These are phyloP conservation scores for Neurospora sublineolata DNA, from an alignment of 495 filamentous ascomycete genomes.

Conservation along the genomic window DNA sequence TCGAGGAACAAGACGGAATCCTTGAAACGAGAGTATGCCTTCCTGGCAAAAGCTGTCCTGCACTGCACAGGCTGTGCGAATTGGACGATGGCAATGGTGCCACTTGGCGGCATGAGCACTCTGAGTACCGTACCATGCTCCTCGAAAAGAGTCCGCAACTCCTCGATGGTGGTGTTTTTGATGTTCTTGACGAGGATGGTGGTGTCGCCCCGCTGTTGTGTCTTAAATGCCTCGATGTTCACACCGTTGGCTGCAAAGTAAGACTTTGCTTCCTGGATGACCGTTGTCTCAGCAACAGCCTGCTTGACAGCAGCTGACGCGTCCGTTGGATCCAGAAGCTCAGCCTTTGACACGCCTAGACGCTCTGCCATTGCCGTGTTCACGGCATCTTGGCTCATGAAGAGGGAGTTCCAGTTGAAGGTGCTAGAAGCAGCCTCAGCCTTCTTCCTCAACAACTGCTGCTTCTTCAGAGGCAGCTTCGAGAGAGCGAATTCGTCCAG, in stretches of 20 bases:
- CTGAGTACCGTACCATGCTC: conserved; percentile 62
- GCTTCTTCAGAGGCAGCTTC: conserved; percentile 86
- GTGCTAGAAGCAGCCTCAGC: conserved; percentile 58
- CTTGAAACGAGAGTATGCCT: conserved; percentile 83
- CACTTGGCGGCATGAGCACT: conserved; percentile 82
- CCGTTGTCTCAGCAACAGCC: conserved; percentile 88
- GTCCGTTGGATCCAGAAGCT: conserved; percentile 85
- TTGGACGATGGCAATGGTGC: conserved; percentile 87
- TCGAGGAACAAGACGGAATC: conserved; percentile 88
- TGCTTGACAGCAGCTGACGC: conserved; percentile 90
- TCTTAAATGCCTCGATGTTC: conserved; percentile 82
- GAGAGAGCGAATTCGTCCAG: conserved; percentile 80
- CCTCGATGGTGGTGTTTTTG: conserved; percentile 60
- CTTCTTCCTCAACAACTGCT: conserved; percentile 77
- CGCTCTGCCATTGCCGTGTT: conserved; percentile 82
- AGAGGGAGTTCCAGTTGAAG: conserved; percentile 96
- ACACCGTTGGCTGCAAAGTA: conserved; percentile 83
- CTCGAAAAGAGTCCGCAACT: conserved; percentile 53
- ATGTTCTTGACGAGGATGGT: conserved; percentile 94
- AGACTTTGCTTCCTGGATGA: conserved; percentile 89
- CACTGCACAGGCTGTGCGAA: conserved; percentile 68
- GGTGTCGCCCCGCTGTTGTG: conserved; percentile 67
- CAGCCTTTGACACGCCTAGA: conserved; percentile 76
- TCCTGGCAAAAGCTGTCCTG: conserved; percentile 63
- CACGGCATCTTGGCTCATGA: conserved; percentile 96